Base-by-base conservation (phyloP, 192 early-diverging fungal species). In the Chytriomyces hyalinus region DNA sequence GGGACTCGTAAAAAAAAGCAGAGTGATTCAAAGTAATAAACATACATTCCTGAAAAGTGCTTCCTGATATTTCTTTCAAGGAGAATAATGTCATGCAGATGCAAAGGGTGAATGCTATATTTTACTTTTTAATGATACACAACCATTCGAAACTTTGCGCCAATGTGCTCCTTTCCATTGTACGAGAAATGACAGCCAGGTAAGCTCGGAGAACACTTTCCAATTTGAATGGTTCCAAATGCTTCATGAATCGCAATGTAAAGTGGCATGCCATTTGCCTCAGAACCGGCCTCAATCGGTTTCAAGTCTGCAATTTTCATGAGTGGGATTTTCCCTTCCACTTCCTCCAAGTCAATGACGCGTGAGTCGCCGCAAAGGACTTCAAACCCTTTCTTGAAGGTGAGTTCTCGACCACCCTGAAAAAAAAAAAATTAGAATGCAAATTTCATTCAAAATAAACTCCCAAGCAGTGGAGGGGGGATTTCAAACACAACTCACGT, bases 221-320 rank as follows among this genome's bases (percentile, higher is more conserved):
- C 72, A 43, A 73, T 59, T 15, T 73, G 72, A 47, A 73, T 63
- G 1, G 72, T 20, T 13, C 61, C 61, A 63, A 63, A 63, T 6
- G 72, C 72, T 73, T 73, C 72, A 46, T 73, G 72, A 20, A 73
- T 63, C 63, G 13, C 57, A 73, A 73, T 63, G 43, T 73, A 73
- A 0, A 73, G 47, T 4, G 72, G 72, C 72, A 73, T 73, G 20
- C 72, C 72, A 46, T 61, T 73, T 17, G 17, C 57, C 47, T 73
- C 72, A 36, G 44, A 6, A 8, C 72, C 72, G 24, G 72, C 57
- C 48, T 60, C 72, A 24, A 73, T 44, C 22, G 72, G 72, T n/a
- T 73, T 73, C 36, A 61, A 46, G 11, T 60, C 72, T 49, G 72
- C 72, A 17, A 73, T 17, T 59, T 63, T 61, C 43, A 62, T 59